Percentiles rank a stretch among this genome's conserved stretches.
Evolutionary conservation across 805 yeast genomes (phyloP).

Genomic region (Candida adriatica): DNA sequence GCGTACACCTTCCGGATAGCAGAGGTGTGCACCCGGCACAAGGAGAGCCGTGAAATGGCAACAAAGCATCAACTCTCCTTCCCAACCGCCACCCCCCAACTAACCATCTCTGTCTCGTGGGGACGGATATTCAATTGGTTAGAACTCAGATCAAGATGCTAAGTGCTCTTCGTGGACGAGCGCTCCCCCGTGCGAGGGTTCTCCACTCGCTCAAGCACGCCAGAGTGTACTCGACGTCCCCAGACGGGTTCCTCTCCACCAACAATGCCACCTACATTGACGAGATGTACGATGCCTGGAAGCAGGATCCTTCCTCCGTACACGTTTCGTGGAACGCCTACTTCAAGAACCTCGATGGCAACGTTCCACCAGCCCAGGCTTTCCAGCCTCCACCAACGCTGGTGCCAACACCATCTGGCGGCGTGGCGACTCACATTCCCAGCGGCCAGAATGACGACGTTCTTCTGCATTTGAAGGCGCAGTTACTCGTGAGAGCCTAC

Average conservation of each 20-base stretch:
- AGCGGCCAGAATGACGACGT: constrained; percentile 46
- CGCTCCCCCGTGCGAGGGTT: constrained; percentile 20
- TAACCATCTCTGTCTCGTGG: too few relatives aligned
- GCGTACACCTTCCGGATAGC: too few relatives aligned
- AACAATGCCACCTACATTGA: constrained; percentile 89
- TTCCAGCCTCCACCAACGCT: constrained; percentile 89
- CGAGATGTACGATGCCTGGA: constrained; percentile 97
- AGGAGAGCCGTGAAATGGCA: too few relatives aligned
- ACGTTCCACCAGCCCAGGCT: constrained; percentile 66
- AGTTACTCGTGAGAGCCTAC: constrained; percentile 93
- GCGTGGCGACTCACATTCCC: constrained; percentile 58
- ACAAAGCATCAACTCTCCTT: too few relatives aligned
- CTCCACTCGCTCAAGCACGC: constrained; percentile 9
- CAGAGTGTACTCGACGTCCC: constrained; percentile 13
- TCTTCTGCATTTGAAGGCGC: constrained; percentile 86
- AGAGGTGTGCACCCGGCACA: too few relatives aligned
- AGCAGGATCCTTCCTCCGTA: constrained; percentile 80
- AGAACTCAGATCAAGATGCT: constrained; percentile 19
- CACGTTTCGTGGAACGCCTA: constrained; percentile 97
- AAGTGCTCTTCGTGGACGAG: constrained; percentile 20
- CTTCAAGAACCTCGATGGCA: constrained; percentile 80
- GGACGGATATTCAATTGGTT: too few relatives aligned
- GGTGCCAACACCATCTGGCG: constrained; percentile 76
- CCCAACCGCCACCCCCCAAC: too few relatives aligned
- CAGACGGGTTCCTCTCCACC: constrained; percentile 75